Percentiles rank a stretch among this genome's conserved stretches.
These are phyloP conservation scores for Nakazawaea siamensis DNA, from an alignment of 805 yeast species.

Conservation along the genomic window DNA sequence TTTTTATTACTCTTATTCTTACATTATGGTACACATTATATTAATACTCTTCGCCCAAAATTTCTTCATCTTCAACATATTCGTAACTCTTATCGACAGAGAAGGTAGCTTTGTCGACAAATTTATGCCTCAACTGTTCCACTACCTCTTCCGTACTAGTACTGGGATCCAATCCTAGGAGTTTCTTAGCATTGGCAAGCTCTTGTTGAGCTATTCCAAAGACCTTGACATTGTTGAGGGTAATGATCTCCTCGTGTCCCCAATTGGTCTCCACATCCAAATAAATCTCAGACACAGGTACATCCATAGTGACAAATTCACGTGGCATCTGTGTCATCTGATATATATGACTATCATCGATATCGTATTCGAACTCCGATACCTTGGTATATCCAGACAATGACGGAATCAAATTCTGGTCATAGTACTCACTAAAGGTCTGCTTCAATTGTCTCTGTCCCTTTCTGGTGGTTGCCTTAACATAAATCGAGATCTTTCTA, in stretches of 20 bases:
- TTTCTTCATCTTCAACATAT: too few relatives aligned
- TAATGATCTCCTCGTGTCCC: constrained; percentile 9
- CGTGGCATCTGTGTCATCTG: constrained; percentile 6
- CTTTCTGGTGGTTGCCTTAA: constrained; percentile 1
- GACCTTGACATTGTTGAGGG: constrained; percentile 8
- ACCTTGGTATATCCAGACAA: constrained; percentile 4
- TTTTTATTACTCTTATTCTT: too few relatives aligned
- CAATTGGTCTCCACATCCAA: constrained; percentile 10
- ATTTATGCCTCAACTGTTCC: constrained; percentile 1
- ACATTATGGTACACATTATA: too few relatives aligned
- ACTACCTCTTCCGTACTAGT: constrained; percentile 3
- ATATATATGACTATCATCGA: constrained; percentile 4
- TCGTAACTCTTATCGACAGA: background rate
- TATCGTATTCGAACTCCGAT: constrained; percentile 8
- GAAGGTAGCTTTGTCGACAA: constrained; percentile 6
- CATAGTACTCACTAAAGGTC: background rate
- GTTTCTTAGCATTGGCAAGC: constrained; percentile 1
- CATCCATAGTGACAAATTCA: constrained; percentile 3
- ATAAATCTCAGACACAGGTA: constrained; percentile 6
- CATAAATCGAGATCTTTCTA: constrained; percentile 8
- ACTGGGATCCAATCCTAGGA: constrained; percentile 1
- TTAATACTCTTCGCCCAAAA: too few relatives aligned
- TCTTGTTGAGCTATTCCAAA: constrained; percentile 9
- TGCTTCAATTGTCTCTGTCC: background rate
- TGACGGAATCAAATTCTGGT: constrained; percentile 6